Evolutionary conservation across 2,329 filamentous ascomycete genomes (phyloP), one percentile per base, ranked within the genome.

Genomic region (Fusarium sp.): DNA sequence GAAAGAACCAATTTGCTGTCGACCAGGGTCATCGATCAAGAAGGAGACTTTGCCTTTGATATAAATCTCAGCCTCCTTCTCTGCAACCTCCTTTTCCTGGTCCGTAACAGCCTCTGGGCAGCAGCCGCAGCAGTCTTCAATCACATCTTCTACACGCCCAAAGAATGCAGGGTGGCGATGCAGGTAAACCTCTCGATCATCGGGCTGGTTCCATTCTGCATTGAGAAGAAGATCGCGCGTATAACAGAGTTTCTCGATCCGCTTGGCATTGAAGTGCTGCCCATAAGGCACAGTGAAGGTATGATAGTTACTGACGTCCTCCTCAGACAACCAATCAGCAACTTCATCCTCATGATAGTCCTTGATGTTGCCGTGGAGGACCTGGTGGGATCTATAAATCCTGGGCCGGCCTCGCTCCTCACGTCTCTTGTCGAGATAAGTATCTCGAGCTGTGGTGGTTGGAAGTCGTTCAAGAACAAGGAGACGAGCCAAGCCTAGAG

Each of bases 131-230:
- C 94, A 97, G 79, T 97, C 94, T 35, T 90, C 84, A 60, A 96
- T 88, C 12, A 96, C 88, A 81, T 96, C 92, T 63, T 91, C 85
- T 9, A 92, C 90, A 35, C 90, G 88, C 1, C 94, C 94, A 76
- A 97, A 96, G 80, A 97, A 97, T 18, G 93, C 93, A 6, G 94
- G 94, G 77, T 97, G 94, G 4, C 94, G 89, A 82, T 97, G 94
- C 9, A 97, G 85, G 69, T 94, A 90, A 3, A 95, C 91, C 32
- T 91, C 85, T n/a, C 94, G 89, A 46, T 94, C 91, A 69, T 93
- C 90, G 2, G 88, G 86, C 71, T 92, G 90, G 75, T 96, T 97
- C 94, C 94, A 97, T 79, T 97, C 93, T 0, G 93, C 93, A 76
- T 97, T 96, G 23, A 97, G 88, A 12, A 97, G 86, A 23, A 97